phyloP scores from a whole-genome alignment of 2,329 filamentous ascomycete species.

The Colletotrichum sp. region DNA sequence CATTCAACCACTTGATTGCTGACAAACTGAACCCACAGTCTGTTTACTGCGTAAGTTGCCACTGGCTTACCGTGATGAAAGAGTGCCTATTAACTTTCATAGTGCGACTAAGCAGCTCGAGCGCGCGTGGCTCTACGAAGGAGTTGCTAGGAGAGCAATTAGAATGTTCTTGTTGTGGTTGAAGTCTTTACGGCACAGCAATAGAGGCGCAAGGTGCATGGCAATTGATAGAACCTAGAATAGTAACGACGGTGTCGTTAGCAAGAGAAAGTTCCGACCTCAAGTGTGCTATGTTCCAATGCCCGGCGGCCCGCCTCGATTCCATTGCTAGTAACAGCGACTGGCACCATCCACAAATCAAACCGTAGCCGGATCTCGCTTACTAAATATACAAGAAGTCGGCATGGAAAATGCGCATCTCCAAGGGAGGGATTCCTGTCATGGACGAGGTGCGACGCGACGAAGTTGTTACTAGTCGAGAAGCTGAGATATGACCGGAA shows the following conservation, averaged over 20 bases:
- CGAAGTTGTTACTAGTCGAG: background rate
- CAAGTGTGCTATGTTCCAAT: background rate
- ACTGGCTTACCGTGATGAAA: background rate
- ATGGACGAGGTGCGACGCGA: background rate
- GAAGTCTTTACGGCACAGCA: background rate
- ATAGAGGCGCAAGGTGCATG: background rate
- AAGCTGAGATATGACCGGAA: background rate
- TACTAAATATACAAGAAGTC: background rate
- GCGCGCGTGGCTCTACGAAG: fast-evolving
- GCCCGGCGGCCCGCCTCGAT: background rate
- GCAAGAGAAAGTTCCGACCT: background rate
- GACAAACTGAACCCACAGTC: background rate
- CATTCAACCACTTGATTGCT: background rate
- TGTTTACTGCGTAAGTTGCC: background rate
- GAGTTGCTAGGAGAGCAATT: background rate
- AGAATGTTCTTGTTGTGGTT: fast-evolving
- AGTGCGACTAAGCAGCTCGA: background rate
- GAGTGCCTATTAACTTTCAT: background rate
- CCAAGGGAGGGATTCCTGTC: fast-evolving
- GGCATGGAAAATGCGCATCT: background rate
- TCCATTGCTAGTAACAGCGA: background rate
- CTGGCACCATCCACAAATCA: fast-evolving
- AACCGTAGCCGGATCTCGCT: fast-evolving
- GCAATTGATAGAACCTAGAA: background rate
- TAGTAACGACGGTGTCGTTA: background rate